Base-by-base conservation (phyloP, 2,329 filamentous ascomycete species). In the Ophiostoma triangulosporum region DNA sequence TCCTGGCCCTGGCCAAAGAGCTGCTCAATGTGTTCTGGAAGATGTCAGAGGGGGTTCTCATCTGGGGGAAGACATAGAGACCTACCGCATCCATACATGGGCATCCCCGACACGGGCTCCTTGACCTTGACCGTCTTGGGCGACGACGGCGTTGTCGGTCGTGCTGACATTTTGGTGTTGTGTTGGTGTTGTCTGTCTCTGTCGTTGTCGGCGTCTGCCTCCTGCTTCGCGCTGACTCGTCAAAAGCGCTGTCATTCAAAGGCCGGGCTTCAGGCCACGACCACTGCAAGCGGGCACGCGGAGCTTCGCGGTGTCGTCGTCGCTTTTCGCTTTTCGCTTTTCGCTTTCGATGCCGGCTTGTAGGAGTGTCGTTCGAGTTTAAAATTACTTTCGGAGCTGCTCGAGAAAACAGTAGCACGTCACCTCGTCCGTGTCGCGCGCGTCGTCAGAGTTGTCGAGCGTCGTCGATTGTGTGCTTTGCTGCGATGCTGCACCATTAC, bases 1-100 rank as follows among this genome's bases (percentile, higher is more conserved):
- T 82, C 78, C 57, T 80, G 77, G 46, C 71, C 74, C 61, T 75
- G 77, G 32, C 71, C 74, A 32, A 88, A 73, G 56, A 89, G 76
- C 24, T 75, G 72, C 64, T 86, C 81, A 49, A 87, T 76, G 66
- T 90, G 86, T 65, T 87, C 86, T 89, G 62, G 12, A 15, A 7
- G n/a, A 15, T 38, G n/a, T n/a, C n/a, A n/a, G n/a, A n/a, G n/a
- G n/a, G n/a, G n/a, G n/a, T 20, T 36, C 22, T 26, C 27, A 7
- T 17, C 29, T n/a, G n/a, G n/a, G n/a, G n/a, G n/a, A n/a, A n/a
- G n/a, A n/a, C n/a, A n/a, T n/a, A n/a, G 24, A 53, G 49, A 59
- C 78, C 62, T 70, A 83, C 80, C 78, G 66, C 80, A 84, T 56
- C 80, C 80, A 61, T 77, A 84, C 61, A 81, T 68, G 45, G 81